Conservation (phyloP, 345 rosid species). For the Mallotus nudiflorus region DNA sequence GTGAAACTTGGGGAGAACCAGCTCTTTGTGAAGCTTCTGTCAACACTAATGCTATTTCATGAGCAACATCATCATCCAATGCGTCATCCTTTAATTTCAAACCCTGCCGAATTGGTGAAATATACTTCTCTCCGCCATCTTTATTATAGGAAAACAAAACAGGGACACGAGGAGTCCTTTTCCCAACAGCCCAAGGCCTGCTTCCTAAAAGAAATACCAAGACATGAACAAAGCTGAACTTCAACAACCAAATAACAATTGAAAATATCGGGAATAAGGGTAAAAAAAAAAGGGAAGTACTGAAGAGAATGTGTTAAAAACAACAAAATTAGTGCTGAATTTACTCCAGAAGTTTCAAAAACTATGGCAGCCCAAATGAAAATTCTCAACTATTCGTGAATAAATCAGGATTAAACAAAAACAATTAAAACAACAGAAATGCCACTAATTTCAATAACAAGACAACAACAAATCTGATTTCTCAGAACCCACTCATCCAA, state of each 20-base stretch:
- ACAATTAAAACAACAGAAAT: not conserved
- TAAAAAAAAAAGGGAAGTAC: not conserved
- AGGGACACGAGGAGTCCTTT: constrained; percentile 84
- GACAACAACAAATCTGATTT: not conserved
- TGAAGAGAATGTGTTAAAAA: not conserved
- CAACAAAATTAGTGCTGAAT: not conserved
- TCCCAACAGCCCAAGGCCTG: constrained; percentile 80
- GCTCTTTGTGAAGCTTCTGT: constrained; percentile 77
- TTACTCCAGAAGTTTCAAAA: not conserved
- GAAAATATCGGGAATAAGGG: not conserved
- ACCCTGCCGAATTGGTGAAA: constrained; percentile 60
- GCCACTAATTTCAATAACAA: not conserved
- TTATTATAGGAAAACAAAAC: constrained; percentile 56
- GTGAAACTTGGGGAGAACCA: constrained; percentile 59
- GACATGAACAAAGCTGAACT: constrained; percentile 23
- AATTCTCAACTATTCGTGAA: not conserved
- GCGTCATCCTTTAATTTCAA: constrained; percentile 48
- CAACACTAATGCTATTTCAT: constrained; percentile 70
- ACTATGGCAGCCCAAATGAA: not conserved
- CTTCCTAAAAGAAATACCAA: constrained; percentile 46
- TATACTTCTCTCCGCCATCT: constrained; percentile 46
- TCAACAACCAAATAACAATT: constrained; percentile 9
- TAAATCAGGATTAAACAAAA: not conserved
- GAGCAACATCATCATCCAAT: constrained; percentile 72
- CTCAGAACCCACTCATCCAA: not conserved